phyloP scores from a whole-genome alignment of 2,329 filamentous ascomycete species.

The Colletotrichum liaoningense region DNA sequence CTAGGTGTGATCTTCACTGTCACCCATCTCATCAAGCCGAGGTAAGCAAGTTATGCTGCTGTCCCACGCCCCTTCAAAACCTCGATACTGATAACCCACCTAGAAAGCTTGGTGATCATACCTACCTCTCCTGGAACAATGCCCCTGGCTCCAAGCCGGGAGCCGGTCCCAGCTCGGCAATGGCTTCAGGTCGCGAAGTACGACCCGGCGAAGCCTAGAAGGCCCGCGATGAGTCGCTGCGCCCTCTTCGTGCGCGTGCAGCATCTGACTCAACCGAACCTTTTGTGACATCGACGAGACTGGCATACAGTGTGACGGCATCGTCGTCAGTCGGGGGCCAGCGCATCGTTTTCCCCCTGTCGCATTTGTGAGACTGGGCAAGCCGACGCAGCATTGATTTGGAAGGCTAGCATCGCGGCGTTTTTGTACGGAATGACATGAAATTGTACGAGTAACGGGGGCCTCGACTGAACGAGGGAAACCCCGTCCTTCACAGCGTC shows the following conservation, averaged over 20 bases:
- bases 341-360: constrained; percentile 15
- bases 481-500: background rate
- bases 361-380: background rate
- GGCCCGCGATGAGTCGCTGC: constrained; percentile 42
- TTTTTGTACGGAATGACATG: constrained; percentile 27
- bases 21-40: constrained; percentile 90
- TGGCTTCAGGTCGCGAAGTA: constrained; percentile 68
- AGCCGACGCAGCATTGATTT: background rate
- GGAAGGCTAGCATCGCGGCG: background rate
- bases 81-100: constrained; percentile 12
- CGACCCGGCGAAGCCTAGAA: constrained; percentile 57
- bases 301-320: constrained; percentile 22
- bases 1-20: constrained; percentile 90
- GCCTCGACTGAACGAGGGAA: background rate
- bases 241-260: constrained; percentile 23
- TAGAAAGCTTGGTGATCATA: constrained; percentile 97
- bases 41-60: constrained; percentile 59
- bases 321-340: constrained; percentile 23
- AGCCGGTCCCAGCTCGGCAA: constrained; percentile 53
- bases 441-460: constrained; percentile 34
- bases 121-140: constrained; percentile 95
- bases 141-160: constrained; percentile 57
- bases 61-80: background rate
- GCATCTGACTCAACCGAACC: constrained; percentile 16
- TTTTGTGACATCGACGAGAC: background rate